Evolutionary conservation across 2,329 filamentous ascomycete species (phyloP), one percentile per base, ranked within the genome.

Genomic region (Hypocrella siamensis): DNA sequence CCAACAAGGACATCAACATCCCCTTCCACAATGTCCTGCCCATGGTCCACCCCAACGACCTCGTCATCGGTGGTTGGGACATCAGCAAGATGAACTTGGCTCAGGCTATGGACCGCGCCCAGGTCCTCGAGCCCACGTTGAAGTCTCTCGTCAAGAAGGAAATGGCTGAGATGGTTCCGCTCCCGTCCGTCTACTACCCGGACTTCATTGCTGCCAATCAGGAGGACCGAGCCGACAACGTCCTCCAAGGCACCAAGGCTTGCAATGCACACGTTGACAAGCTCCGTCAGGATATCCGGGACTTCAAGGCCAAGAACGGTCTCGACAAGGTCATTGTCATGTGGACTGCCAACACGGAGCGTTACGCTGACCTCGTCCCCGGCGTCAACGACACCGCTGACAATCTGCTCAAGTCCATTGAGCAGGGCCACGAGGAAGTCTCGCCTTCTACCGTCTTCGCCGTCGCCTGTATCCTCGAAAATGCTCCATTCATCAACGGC

Each of bases 131-230:
- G 63, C 90, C 90, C n/a, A 78, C 82, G 19, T 70, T 98, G 49
- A 98, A 98, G 71, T 63, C 67, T 35, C 70, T 81, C 48, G 80
- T 98, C 46, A 78, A 75, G 60, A 93, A 96, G 70, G 83, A 96
- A 63, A 88, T 96, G 85, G 64, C 75, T 38, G 65, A 67, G 46
- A 81, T 96, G 75, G 76, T 78, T 46, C 90, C 90, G 19, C 72
- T 96, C 40, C 88, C 85, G 17, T 88, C 81, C 58, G 80, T 96
- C 61, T 98, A 98, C 72, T 98, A 98, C 58, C 90, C 90, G 2
- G 90, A 96, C 60, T 98, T 98, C 67, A 98, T 98, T 51, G 90
- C 90, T 43, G 82, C 90, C 53, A 98, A 98, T 65, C 90, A 98
- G 63, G 86, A 90, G 57, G 85, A 86, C 51, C 81, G 90, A 49